These are phyloP conservation scores for Aegilops sharonensis DNA, from an alignment of 176 grass and related monocot genomes.

Conservation along the genomic window DNA sequence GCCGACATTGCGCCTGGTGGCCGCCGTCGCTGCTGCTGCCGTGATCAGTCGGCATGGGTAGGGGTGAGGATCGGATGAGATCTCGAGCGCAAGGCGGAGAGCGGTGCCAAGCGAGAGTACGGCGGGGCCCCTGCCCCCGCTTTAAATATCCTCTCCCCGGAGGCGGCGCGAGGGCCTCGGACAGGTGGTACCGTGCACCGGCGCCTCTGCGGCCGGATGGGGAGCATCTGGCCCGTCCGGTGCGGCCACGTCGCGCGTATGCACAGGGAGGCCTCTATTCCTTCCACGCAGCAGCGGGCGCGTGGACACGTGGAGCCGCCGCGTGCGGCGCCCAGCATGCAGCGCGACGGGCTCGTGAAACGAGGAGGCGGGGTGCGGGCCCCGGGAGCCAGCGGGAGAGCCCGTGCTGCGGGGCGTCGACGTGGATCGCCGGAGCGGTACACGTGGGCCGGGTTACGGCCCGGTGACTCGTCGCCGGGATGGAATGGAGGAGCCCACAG, in stretches of 20 bases:
- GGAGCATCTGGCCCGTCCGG: constrained; percentile 18
- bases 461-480: neutral
- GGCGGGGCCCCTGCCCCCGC: neutral
- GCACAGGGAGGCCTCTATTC: neutral
- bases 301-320: constrained; percentile 39
- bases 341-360: constrained; percentile 1
- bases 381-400: neutral
- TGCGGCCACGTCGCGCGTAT: constrained; percentile 9
- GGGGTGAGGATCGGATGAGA: neutral
- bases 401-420: neutral
- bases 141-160: constrained; percentile 19
- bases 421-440: constrained; percentile 1
- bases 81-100: neutral
- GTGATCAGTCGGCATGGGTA: constrained; percentile 38
- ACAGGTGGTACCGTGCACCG: constrained; percentile 18
- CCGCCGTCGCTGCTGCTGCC: constrained; percentile 34
- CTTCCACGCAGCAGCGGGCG: constrained; percentile 34
- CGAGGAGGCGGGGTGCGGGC: neutral
- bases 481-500: neutral
- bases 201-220: neutral
- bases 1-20: constrained; percentile 39
- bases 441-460: neutral
- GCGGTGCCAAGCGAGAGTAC: neutral
- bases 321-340: constrained; percentile 44
- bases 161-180: constrained; percentile 23